phyloP scores from a whole-genome alignment of 768 basidiomycete species.

The Chalciporus chontae region DNA sequence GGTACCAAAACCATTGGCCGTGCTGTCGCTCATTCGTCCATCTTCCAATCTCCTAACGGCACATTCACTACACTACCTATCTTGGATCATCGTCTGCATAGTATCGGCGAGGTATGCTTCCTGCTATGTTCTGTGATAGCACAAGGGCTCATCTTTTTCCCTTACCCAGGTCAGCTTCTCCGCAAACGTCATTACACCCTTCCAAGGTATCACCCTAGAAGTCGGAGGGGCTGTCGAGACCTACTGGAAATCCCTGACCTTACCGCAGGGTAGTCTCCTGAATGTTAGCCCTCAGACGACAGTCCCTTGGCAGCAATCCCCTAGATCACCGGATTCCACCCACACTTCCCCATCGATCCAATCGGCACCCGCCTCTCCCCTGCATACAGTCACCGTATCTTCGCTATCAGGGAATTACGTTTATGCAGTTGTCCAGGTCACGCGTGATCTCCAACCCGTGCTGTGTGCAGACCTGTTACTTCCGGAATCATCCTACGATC shows the following conservation, averaged over 20 bases:
- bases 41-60: conserved; percentile 58
- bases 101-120: conserved; percentile 81
- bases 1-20: conserved; percentile 95
- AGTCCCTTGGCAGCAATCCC: conserved; percentile 34
- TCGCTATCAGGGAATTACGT: conserved; percentile 90
- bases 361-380: conserved; percentile 42
- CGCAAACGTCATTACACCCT: conserved; percentile 80
- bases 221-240: conserved; percentile 95
- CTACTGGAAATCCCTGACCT: conserved; percentile 86
- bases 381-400: conserved; percentile 74
- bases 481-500: conserved; percentile 67
- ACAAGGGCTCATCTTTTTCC: conserved; percentile 4
- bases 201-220: conserved; percentile 88
- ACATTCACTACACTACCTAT: conserved; percentile 69
- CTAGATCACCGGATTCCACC: conserved; percentile 45
- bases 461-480: conserved; percentile 73
- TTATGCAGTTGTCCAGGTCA: conserved; percentile 85
- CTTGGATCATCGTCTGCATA: conserved; percentile 87
- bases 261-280: conserved; percentile 27
- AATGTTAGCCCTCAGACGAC: conserved; percentile 34
- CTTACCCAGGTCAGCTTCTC: conserved; percentile 76
- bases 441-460: conserved; percentile 88
- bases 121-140: background rate
- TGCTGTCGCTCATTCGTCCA: conserved; percentile 77
- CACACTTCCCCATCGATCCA: conserved; percentile 72